Base-by-base conservation (phyloP, 2,329 filamentous ascomycete species). In the Colletotrichum camelliae region DNA sequence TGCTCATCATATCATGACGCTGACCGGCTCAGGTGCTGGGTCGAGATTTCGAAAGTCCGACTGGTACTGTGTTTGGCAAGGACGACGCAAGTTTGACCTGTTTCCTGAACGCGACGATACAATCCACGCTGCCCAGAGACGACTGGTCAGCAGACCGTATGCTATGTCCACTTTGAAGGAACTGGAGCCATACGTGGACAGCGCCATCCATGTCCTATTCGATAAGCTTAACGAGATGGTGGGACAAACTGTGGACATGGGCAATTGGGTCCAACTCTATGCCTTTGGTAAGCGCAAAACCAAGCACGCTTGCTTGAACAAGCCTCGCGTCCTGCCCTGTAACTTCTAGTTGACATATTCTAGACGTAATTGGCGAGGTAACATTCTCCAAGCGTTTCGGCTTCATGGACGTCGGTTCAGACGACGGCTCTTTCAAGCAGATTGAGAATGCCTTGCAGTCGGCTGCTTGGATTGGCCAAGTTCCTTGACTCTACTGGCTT, bases 261-360 rank as follows among this genome's bases (percentile, higher is more conserved):
- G 70, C 39, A 73, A 61, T 8, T 73, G 70, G 70, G 70, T 68
- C 18, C 70, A 73, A 21, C 64, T 73, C 15, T 73, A 62, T 48
- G 70, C 64, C 16, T 73, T 73, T 55, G 70, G 70, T 72, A 62
- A 37, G 43, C 43, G 43, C 12, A 52, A 21, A 4, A 5, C 43
- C 43, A 52, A 13, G n/a, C 21, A 52, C 43, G n/a, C 43, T 7
- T 52, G 43, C 6, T 52, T 52, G 4, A 24, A 21, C 7, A 52
- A 52, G n/a, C n/a, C n/a, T 52, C 10, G 10, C 43, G 4, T 21
- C 2, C 15, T 13, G 6, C 6, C 43, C 2, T 4, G 43, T 52
- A 10, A 52, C 43, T 52, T 13, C 3, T 52, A 3, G 7, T 1
- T 48, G n/a, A 61, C 27, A 27, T 12, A 6, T 31, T 33, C 31